Base-by-base conservation (phyloP, 1,284 basidiomycete genomes). In the Erythrobasidium hasegawianum region DNA sequence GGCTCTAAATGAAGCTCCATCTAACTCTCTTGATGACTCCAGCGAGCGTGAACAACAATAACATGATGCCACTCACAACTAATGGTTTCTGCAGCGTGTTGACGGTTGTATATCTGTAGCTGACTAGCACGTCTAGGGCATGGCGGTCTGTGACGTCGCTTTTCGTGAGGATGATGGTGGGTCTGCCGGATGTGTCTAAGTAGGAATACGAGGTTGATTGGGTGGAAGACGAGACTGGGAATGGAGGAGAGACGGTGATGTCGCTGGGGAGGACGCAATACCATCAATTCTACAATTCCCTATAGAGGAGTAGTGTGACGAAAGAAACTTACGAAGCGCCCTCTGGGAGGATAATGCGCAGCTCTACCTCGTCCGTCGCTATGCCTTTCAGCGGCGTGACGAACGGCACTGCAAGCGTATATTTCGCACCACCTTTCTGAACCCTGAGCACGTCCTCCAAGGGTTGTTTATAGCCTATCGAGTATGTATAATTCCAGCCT, bases 401-500 rank as follows among this genome's bases (percentile, higher is more conserved):
- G 76, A 97, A 86, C 14, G 95, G 95, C 5, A 98, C 83, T 59
- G 86, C 85, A 24, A 93, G 83, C 16, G 89, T 81, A 74, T 89
- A 87, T 79, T 81, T 77, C 79, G 71, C 77, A 79, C 72, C 87
- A 83, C 29, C 75, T 83, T 87, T 69, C 81, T 83, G 40, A 83
- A 64, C 69, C 74, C 45, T 77, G 47, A 81, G 67, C 18, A 74
- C 76, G 73, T 92, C 87, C n/a, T 77, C 81, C 52, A 96, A 81
- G 20, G 90, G 87, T 9, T 87, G 82, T 74, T 97, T 92, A 83
- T 88, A 99, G 2, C 96, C 96, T 11, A 97, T 82, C 4, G 88
- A 91, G 79, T 95, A 98, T 47, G 82, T 85, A 79, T 96, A 98
- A 77, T 97, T 97, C 96, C 96, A 99, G 18, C 95, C 93, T 29